Evolutionary conservation across 2,329 filamentous ascomycete genomes (phyloP), one percentile per base, ranked within the genome.

Genomic region (Coleophoma eucalyptorum): DNA sequence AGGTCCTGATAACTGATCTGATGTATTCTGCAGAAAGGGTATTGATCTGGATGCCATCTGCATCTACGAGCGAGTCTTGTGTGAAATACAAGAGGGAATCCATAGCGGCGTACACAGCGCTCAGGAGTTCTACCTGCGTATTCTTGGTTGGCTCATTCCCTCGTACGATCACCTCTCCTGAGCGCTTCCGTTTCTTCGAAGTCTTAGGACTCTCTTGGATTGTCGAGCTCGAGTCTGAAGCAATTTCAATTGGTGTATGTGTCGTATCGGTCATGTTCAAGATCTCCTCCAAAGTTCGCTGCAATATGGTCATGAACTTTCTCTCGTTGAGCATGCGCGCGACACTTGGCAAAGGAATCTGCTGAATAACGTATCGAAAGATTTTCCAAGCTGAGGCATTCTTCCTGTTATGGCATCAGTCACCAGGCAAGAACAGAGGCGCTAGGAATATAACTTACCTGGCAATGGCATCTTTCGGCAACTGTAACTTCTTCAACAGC

Each of bases 281-380:
- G 56, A 72, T 56, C 46, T 90, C 86, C 44, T 80, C 75, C 44
- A 91, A 68, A 0, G 85, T 81, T 59, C 82, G 79, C 59, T 85
- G 81, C 40, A 95, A 65, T 10, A 90, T 79, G 1, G 71, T 68
- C 33, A 88, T 69, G 48, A 95, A 89, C 43, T 81, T 78, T 50
- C 85, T 77, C 51, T 91, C 84, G 19, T 81, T 83, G 6, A 96
- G 75, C 4, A 87, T 83, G 51, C 84, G 83, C 8, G 89, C 87
- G 20, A 89, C 74, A 11, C 82, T 84, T 43, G 87, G 84, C 0
- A 83, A 72, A 0, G 89, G 85, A 16, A 93, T 80, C n/a, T 82
- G 72, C 46, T 76, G 72, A 49, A 89, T 76, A 44, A 87, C 73
- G 52, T 77, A 77, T 42, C 74, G 73, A 20, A 91, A 65, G 34